Conservation (phyloP, 2,329 filamentous ascomycete species). For the Botryotinia convoluta region DNA sequence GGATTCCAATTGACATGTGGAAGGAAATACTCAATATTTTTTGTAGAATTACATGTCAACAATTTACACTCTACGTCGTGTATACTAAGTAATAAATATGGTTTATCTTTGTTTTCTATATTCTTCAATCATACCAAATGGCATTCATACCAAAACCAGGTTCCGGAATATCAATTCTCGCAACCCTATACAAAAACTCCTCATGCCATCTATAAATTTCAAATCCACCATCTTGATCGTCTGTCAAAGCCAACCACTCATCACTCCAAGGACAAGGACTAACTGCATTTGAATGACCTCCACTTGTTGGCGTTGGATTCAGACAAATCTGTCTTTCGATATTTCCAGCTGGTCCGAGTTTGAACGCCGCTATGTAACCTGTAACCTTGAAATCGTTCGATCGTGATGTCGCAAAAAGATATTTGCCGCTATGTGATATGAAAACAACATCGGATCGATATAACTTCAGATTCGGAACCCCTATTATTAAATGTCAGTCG, state of each 20-base stretch:
- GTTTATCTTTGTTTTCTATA: not conserved
- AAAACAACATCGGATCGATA: constrained; percentile 86
- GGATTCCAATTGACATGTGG: not conserved
- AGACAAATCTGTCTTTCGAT: constrained; percentile 77
- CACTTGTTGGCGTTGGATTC: constrained; percentile 81
- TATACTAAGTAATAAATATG: not conserved
- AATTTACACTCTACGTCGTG: not conserved
- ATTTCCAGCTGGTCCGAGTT: constrained; percentile 63
- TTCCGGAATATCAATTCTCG: constrained; percentile 73
- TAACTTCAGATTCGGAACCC: constrained; percentile 48
- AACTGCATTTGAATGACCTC: constrained; percentile 87
- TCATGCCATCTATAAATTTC: constrained; percentile 87
- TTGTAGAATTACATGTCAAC: not conserved
- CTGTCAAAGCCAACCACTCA: constrained; percentile 86
- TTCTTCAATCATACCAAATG: constrained; percentile 78
- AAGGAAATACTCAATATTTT: not conserved
- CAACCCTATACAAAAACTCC: constrained; percentile 75
- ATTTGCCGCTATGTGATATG: constrained; percentile 63
- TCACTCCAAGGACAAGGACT: constrained; percentile 79
- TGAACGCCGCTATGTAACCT: constrained; percentile 81
- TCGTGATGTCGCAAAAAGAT: constrained; percentile 82
- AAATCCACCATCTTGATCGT: constrained; percentile 82
- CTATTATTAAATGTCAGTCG: constrained; percentile 12
- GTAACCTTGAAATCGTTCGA: constrained; percentile 73
- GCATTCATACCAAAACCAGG: constrained; percentile 96